These are phyloP conservation scores for Psilocybe sp. DNA, from an alignment of 768 basidiomycete species.

Conservation along the genomic window DNA sequence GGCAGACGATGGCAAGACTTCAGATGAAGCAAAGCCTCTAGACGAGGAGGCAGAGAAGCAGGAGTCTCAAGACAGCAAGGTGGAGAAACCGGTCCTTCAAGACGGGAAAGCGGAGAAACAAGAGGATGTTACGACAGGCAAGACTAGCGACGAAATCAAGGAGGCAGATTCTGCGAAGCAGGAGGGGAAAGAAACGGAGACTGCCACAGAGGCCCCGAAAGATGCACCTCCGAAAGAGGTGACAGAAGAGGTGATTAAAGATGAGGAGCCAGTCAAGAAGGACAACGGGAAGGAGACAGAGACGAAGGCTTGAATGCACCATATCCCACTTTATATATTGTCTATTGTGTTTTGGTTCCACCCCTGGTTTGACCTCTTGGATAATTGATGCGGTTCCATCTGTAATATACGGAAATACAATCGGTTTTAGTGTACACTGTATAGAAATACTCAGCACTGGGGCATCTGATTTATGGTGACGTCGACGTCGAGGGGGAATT, in stretches of 20 bases:
- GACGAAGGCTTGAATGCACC: not conserved
- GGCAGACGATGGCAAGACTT: not conserved
- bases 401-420: too few species aligned
- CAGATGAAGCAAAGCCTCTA: not conserved
- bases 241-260: constrained; percentile 4
- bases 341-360: too few species aligned
- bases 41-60: not conserved
- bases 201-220: not conserved
- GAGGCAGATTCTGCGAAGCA: constrained; percentile 5
- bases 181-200: constrained; percentile 8
- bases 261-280: not conserved
- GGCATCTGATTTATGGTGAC: constrained; percentile 4
- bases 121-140: constrained; percentile 5
- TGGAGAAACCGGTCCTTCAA: not conserved
- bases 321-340: too few species aligned
- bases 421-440: too few species aligned
- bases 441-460: not conserved
- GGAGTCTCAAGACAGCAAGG: too few species aligned
- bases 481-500: constrained; percentile 24
- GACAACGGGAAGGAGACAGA: not conserved
- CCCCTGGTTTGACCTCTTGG: too few species aligned
- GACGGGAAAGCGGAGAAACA: not conserved
- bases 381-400: too few species aligned
- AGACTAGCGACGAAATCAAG: not conserved
- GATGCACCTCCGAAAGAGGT: constrained; percentile 1